phyloP scores from a whole-genome alignment of 2,329 filamentous ascomycete species.

The Cladorrhinum sp. region DNA sequence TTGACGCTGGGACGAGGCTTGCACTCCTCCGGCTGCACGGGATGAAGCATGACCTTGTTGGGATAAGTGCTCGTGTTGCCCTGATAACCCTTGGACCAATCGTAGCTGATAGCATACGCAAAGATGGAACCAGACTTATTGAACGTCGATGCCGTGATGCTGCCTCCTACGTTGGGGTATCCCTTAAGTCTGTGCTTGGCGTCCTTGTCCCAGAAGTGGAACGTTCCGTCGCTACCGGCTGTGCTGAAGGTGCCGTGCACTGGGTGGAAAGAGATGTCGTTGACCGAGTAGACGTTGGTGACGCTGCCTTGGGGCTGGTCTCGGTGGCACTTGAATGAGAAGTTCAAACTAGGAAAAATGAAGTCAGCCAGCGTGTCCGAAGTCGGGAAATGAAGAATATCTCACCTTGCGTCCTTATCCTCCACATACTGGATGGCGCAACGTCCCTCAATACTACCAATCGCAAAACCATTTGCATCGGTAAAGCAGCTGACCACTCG shows the following conservation, averaged over 20 bases:
- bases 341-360: slow-evolving; percentile 65
- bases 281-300: slow-evolving; percentile 90
- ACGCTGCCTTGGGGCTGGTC: slow-evolving; percentile 71
- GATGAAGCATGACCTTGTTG: slow-evolving; percentile 83
- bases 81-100: slow-evolving; percentile 96
- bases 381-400: slow-evolving; percentile 5
- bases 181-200: slow-evolving; percentile 87
- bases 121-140: slow-evolving; percentile 81
- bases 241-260: slow-evolving; percentile 98
- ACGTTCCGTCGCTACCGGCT: slow-evolving; percentile 90
- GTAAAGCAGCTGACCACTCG: slow-evolving; percentile 92
- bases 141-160: slow-evolving; percentile 90
- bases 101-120: slow-evolving; percentile 88
- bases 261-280: slow-evolving; percentile 97
- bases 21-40: slow-evolving; percentile 62
- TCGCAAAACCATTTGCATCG: slow-evolving; percentile 86
- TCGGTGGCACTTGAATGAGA: slow-evolving; percentile 98
- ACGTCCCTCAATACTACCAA: slow-evolving; percentile 93
- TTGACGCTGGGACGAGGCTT: slow-evolving; percentile 59
- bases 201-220: slow-evolving; percentile 95
- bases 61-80: slow-evolving; percentile 72
- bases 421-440: slow-evolving; percentile 99
- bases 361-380: slow-evolving; percentile 8
- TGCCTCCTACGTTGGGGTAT: slow-evolving; percentile 78
- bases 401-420: slow-evolving; percentile 79